Base-by-base conservation (phyloP, 106 monocot species). In the Platanthera guangdongensis region DNA sequence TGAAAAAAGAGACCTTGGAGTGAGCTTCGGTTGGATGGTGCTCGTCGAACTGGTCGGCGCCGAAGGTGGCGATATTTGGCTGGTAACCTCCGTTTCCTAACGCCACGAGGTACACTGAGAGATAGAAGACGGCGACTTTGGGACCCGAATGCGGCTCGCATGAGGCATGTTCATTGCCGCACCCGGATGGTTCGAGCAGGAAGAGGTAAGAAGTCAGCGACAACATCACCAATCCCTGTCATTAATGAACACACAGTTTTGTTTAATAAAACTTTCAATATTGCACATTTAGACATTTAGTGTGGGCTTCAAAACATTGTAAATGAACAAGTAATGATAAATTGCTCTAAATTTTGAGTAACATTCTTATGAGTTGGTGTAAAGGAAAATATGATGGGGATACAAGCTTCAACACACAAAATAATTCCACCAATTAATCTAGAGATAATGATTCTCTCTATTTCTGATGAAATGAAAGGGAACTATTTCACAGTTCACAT, bases 41-140 rank as follows among this genome's bases (percentile, higher is more conserved):
- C 75, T 78, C 86, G 19, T 86, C 90, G 60, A 90, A 90, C 57
- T 90, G 86, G 80, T 90, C 90, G 2, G 84, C 70, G 9, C 90
- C 90, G 28, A 90, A 86, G 50, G 86, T 90, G 74, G 90, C 90
- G 48, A 86, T 83, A 68, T 82, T 90, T 39, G 90, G 90, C 71
- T 90, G 90, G 84, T 90, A 90, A 47, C 84, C 86, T 19, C 90
- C 90, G 50, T 90, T 90, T 2, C 86, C 90, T 13, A 90, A 78
- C 14, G 90, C 90, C 14, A 86, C 57, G n/a, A 90, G 72, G 78
- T 90, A 87, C 8, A 82, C 80, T 7, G 86, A 82, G 1, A 86
- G 51, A 71, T 86, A 82, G 84, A 90, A 90, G 6, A 84, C 6
- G 0, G 47, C 73, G 1, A 76, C 10, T 47, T 76, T 48, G 6